Percentiles rank a stretch among this genome's conserved stretches.
Evolutionary conservation across 805 yeast species (phyloP).

Genomic region (Candida peoriensis): DNA sequence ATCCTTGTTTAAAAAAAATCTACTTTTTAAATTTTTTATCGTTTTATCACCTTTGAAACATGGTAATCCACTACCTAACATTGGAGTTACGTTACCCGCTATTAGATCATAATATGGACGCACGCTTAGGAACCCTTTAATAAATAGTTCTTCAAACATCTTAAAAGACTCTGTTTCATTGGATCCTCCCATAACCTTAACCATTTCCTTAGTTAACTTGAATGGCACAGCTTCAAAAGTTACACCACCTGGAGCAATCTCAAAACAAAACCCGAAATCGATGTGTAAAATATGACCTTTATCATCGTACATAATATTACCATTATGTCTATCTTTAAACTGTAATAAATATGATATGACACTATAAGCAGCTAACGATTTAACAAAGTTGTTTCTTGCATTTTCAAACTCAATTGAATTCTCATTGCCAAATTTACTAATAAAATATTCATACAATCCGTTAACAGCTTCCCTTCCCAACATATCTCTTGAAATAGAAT

Average conservation of each 20-base stretch:
- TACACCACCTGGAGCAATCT: conserved; percentile 98
- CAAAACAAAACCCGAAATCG: conserved; percentile 98
- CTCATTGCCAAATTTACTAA: conserved; percentile 93
- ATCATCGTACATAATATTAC: conserved; percentile 93
- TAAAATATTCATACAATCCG: conserved; percentile 89
- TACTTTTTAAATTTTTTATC: conserved; percentile 63
- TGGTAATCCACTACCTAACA: conserved; percentile 94
- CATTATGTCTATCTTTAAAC: conserved; percentile 96
- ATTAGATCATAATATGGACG: conserved; percentile 86
- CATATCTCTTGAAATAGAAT: conserved; percentile 95
- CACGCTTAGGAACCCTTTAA: conserved; percentile 84
- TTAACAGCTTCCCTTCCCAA: conserved; percentile 98
- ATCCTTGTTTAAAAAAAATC: conserved; percentile 77
- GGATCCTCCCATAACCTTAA: conserved; percentile 91
- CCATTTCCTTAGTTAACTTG: conserved; percentile 94
- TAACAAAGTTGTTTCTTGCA: conserved; percentile 89
- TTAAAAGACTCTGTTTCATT: conserved; percentile 77
- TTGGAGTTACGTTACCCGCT: conserved; percentile 79
- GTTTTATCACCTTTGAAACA: conserved; percentile 86
- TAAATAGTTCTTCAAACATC: conserved; percentile 94
- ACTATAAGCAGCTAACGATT: conserved; percentile 92
- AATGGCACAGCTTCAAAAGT: conserved; percentile 98
- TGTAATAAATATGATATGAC: conserved; percentile 86
- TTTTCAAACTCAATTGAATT: conserved; percentile 82
- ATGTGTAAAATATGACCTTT: conserved; percentile 94